Conservation (phyloP, 345 rosid genomes). For the Physaria fendleri region DNA sequence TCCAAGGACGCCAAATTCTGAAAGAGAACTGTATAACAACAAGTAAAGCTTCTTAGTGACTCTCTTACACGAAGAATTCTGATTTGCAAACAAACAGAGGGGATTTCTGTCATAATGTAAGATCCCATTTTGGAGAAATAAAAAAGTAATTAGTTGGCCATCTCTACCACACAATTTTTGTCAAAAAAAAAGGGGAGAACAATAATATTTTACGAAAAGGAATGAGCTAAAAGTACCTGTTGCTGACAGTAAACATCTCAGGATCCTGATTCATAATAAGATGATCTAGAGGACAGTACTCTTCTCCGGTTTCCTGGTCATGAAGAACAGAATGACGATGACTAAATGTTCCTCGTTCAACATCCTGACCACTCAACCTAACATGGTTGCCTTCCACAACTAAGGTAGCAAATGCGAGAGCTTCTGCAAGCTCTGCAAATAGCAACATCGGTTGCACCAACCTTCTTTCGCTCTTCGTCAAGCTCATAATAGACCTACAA, state of each 20-base stretch:
- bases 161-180: too few relatives aligned
- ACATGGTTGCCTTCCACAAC: constrained; percentile 82
- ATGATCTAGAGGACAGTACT: constrained; percentile 68
- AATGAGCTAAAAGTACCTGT: constrained; percentile 39
- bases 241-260: constrained; percentile 83
- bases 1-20: constrained; percentile 83
- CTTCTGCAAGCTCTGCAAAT: constrained; percentile 75
- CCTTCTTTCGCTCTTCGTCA: constrained; percentile 53
- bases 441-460: constrained; percentile 46
- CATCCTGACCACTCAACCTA: constrained; percentile 82
- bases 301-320: constrained; percentile 61
- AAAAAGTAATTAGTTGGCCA: too few relatives aligned
- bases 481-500: constrained; percentile 69
- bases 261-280: constrained; percentile 52
- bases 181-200: too few relatives aligned
- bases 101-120: too few relatives aligned
- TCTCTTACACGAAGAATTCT: too few relatives aligned
- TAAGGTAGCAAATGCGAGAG: constrained; percentile 71
- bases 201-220: not conserved
- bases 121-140: too few relatives aligned
- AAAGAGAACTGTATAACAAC: constrained; percentile 53
- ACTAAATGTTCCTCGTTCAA: constrained; percentile 83
- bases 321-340: constrained; percentile 72
- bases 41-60: too few relatives aligned
- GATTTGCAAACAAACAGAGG: too few relatives aligned